phyloP scores from a whole-genome alignment of 352 stramenopile genomes.

The Phytopythium delawarense region DNA sequence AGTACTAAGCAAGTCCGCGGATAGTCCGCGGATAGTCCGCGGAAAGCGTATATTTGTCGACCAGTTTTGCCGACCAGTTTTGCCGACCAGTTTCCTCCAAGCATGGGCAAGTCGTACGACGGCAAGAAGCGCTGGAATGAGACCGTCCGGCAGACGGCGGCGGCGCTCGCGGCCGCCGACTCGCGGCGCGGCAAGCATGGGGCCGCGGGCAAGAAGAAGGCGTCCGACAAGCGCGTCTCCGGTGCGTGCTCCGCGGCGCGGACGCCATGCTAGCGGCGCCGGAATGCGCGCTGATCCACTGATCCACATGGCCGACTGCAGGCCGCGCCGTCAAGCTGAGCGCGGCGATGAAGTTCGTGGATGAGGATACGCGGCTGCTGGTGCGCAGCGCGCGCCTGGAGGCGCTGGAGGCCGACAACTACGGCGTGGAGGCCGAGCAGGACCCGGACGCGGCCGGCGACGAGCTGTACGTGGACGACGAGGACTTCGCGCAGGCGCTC shows the following conservation, averaged over 20 bases:
- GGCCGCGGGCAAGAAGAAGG: constrained; percentile 11
- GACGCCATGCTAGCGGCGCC: neutral
- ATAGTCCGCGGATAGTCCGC: no score
- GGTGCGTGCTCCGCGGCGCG: constrained; percentile 20
- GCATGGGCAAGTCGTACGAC: constrained; percentile 75
- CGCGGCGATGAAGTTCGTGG: constrained; percentile 77
- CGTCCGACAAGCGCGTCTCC: constrained; percentile 55
- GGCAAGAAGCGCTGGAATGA: constrained; percentile 85
- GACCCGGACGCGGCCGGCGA: constrained; percentile 41
- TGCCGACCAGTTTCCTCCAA: no score
- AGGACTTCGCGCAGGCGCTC: constrained; percentile 10
- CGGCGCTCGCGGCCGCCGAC: constrained; percentile 6
- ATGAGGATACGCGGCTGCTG: constrained; percentile 76
- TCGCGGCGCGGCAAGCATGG: constrained; percentile 2
- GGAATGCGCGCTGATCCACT: neutral
- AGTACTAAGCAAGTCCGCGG: no score
- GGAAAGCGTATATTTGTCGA: no score
- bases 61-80: no score
- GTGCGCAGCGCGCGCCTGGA: constrained; percentile 86
- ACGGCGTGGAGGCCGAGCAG: constrained; percentile 61
- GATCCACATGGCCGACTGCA: constrained; percentile 11
- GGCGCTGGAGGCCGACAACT: constrained; percentile 88
- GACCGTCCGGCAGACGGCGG: constrained; percentile 58
- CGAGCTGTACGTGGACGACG: constrained; percentile 69
- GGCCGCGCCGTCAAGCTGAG: constrained; percentile 74